These are phyloP conservation scores for Phytophthora foliorum DNA, from an alignment of 352 stramenopile species.

Conservation along the genomic window DNA sequence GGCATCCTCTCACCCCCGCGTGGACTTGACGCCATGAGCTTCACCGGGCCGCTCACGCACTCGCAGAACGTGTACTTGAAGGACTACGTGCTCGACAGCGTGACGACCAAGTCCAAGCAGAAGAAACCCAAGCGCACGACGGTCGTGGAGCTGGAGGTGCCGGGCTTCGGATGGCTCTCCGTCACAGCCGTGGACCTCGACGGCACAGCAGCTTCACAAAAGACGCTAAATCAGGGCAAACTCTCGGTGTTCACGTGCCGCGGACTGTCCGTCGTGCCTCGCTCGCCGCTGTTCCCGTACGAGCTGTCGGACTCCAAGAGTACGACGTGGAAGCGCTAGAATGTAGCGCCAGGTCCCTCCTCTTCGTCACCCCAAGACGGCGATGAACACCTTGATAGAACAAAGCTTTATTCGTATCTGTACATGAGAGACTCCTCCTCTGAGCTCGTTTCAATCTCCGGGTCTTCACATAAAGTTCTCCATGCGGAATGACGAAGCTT, in stretches of 20 bases:
- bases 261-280: slow-evolving; percentile 65
- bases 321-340: slow-evolving; percentile 77
- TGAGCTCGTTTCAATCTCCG: slow-evolving; percentile 73
- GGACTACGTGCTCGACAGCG: slow-evolving; percentile 73
- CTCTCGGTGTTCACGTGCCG: slow-evolving; percentile 75
- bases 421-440: too few species aligned
- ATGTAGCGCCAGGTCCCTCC: not conserved
- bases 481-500: slow-evolving; percentile 32
- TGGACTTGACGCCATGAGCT: slow-evolving; percentile 82
- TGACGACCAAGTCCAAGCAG: slow-evolving; percentile 77
- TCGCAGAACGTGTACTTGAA: slow-evolving; percentile 69
- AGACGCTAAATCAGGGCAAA: slow-evolving; percentile 69
- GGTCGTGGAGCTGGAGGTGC: slow-evolving; percentile 80
- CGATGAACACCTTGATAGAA: slow-evolving; percentile 26
- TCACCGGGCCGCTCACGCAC: slow-evolving; percentile 69
- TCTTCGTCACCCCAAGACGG: not conserved
- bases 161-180: slow-evolving; percentile 83
- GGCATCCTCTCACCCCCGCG: slow-evolving; percentile 81
- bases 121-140: slow-evolving; percentile 87
- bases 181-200: slow-evolving; percentile 87
- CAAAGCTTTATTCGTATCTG: not conserved
- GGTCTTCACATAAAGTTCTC: slow-evolving; percentile 68
- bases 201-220: slow-evolving; percentile 65
- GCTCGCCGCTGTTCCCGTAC: slow-evolving; percentile 78
- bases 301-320: slow-evolving; percentile 86